Evolutionary conservation across 345 rosid genomes (phyloP).

Genomic region (Stellera chamaejasme): DNA sequence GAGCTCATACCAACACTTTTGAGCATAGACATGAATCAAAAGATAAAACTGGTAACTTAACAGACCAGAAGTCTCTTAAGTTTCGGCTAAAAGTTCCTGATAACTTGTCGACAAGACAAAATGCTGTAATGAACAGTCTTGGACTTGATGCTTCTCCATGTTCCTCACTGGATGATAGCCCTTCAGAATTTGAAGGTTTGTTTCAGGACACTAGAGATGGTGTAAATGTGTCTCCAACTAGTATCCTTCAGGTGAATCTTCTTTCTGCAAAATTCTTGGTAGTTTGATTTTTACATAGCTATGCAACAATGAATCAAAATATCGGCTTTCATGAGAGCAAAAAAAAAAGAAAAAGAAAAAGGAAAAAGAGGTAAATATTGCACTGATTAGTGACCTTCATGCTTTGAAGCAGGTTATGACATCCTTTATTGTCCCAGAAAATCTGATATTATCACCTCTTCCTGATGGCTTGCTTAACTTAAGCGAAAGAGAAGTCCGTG

Average conservation of each 20-base stretch:
- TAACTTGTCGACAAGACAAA: constrained; percentile 59
- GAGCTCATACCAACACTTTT: constrained; percentile 31
- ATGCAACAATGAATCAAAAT: too few relatives aligned
- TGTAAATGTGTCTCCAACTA: constrained; percentile 49
- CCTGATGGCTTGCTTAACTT: constrained; percentile 50
- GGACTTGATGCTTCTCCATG: constrained; percentile 75
- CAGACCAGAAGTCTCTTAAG: constrained; percentile 57
- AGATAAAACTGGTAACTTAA: constrained; percentile 31
- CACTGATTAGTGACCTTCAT: constrained; percentile 8
- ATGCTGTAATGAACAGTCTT: constrained; percentile 53
- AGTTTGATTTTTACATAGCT: neutral
- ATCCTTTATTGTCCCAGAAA: constrained; percentile 44
- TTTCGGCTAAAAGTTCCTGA: constrained; percentile 74
- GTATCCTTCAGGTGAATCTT: constrained; percentile 56
- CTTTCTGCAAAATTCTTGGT: constrained; percentile 14
- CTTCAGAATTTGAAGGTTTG: constrained; percentile 61
- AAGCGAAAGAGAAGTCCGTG: constrained; percentile 30
- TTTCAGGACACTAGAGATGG: constrained; percentile 37
- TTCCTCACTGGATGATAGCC: constrained; percentile 60
- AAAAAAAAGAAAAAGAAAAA: too few relatives aligned
- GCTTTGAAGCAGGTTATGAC: constrained; percentile 67
- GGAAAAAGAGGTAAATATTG: neutral
- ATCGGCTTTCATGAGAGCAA: too few relatives aligned
- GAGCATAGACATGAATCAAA: constrained; percentile 22
- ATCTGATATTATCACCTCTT: constrained; percentile 70